phyloP scores from a whole-genome alignment of 768 basidiomycete species.

The Lactarius vividus region DNA sequence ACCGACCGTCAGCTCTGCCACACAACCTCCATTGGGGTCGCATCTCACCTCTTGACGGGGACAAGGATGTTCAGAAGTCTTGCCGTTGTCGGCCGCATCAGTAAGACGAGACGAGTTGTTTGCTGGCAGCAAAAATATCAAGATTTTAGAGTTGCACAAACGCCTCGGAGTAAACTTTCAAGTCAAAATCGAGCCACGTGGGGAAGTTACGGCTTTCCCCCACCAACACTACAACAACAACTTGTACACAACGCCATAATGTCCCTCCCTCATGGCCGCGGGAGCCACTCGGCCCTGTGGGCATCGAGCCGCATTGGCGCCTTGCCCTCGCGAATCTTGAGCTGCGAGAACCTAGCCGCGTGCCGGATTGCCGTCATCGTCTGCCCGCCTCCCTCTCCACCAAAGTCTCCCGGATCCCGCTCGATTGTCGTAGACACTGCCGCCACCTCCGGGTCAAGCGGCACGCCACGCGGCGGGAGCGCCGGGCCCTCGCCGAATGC shows the following conservation, averaged over 20 bases:
- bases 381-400: background rate
- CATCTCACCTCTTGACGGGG: constrained; percentile 79
- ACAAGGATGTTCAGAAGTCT: constrained; percentile 87
- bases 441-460: constrained; percentile 41
- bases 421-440: constrained; percentile 31
- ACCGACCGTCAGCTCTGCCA: background rate
- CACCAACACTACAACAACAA: background rate
- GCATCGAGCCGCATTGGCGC: constrained; percentile 28
- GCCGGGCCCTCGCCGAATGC: constrained; percentile 43
- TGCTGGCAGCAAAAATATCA: background rate
- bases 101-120: background rate
- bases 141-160: constrained; percentile 6
- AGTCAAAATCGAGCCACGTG: background rate
- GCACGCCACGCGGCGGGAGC: constrained; percentile 38
- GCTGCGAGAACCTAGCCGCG: constrained; percentile 24
- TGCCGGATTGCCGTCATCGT: constrained; percentile 23
- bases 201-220: background rate
- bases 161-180: background rate
- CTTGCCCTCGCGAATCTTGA: constrained; percentile 20
- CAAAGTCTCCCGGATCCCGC: constrained; percentile 17
- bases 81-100: constrained; percentile 72
- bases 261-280: constrained; percentile 6
- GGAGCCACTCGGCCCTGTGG: constrained; percentile 34
- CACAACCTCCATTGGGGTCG: background rate
- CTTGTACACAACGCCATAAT: no score